These are phyloP conservation scores for Globisporangium orthogonon DNA, from an alignment of 352 stramenopile genomes.

Conservation along the genomic window DNA sequence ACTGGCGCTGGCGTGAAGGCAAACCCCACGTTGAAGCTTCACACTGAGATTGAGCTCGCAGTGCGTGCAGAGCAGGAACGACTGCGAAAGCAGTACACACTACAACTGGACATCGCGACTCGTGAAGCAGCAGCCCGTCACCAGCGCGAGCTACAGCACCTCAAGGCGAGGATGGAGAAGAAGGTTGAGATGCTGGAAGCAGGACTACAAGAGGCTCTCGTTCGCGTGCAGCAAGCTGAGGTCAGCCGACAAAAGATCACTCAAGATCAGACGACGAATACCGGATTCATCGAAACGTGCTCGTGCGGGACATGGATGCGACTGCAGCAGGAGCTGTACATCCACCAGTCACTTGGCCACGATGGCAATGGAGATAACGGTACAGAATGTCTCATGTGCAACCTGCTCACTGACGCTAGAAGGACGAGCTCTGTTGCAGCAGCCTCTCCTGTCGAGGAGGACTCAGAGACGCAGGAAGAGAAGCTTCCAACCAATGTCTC, in stretches of 20 bases:
- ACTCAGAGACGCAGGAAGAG: not conserved
- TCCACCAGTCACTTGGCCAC: slow-evolving; percentile 12
- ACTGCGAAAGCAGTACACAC: slow-evolving; percentile 32
- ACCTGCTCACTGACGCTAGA: slow-evolving; percentile 8
- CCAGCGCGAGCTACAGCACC: slow-evolving; percentile 11
- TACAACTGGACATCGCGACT: slow-evolving; percentile 24
- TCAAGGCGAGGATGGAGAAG: slow-evolving; percentile 27
- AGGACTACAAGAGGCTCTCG: slow-evolving; percentile 21
- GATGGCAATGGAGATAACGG: not conserved
- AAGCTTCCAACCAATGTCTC: not conserved
- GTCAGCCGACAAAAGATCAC: not conserved
- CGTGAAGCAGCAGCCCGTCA: slow-evolving; percentile 20
- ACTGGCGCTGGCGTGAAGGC: slow-evolving; percentile 1
- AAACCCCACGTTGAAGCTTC: slow-evolving; percentile 17
- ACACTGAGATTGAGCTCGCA: slow-evolving; percentile 45
- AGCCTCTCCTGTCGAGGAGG: not conserved
- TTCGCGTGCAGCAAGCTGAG: not conserved
- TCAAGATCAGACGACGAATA: not conserved
- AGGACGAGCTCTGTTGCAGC: not conserved
- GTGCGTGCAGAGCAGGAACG: slow-evolving; percentile 34
- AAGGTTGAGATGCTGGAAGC: slow-evolving; percentile 51
- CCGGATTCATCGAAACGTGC: slow-evolving; percentile 5
- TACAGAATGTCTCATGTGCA: slow-evolving; percentile 8
- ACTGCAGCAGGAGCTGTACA: slow-evolving; percentile 13
- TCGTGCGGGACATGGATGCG: slow-evolving; percentile 12